These are phyloP conservation scores for Collybia mongolica DNA, from an alignment of 768 basidiomycete genomes.

Conservation along the genomic window DNA sequence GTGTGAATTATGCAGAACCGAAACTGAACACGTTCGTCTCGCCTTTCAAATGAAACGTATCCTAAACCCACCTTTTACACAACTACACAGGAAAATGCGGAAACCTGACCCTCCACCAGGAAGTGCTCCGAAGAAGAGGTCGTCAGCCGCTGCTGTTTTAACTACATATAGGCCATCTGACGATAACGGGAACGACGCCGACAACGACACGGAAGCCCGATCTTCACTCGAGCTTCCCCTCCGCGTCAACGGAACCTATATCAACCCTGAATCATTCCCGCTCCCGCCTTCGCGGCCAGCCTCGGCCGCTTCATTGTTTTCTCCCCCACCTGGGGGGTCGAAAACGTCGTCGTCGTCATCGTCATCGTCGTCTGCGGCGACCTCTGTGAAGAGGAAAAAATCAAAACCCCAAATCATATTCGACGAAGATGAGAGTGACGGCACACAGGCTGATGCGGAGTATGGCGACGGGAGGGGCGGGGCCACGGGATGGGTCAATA, in stretches of 20 bases:
- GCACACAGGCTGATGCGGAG: conserved; percentile 72
- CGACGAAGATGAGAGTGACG: conserved; percentile 56
- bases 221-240: conserved; percentile 32
- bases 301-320: conserved; percentile 29
- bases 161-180: conserved; percentile 27
- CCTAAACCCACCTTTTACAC: background rate
- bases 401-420: conserved; percentile 44
- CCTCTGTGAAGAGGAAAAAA: conserved; percentile 48
- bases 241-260: conserved; percentile 19
- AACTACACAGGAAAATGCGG: conserved; percentile 72
- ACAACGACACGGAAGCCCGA: conserved; percentile 38
- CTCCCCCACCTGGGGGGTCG: conserved; percentile 29
- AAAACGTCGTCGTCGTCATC: conserved; percentile 22
- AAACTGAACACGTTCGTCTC: conserved; percentile 80
- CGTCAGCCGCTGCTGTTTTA: conserved; percentile 41
- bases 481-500: conserved; percentile 45
- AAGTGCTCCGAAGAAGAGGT: conserved; percentile 41
- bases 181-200: conserved; percentile 24
- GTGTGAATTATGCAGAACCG: conserved; percentile 84
- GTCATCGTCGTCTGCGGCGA: conserved; percentile 20
- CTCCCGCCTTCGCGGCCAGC: conserved; percentile 34
- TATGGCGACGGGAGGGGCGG: conserved; percentile 46
- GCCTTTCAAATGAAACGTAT: background rate
- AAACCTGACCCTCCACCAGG: conserved; percentile 65
- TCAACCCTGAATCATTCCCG: conserved; percentile 34